Evolutionary conservation across 2,329 filamentous ascomycete species (phyloP), one percentile per base, ranked within the genome.

Genomic region (Simplicillium sp.): DNA sequence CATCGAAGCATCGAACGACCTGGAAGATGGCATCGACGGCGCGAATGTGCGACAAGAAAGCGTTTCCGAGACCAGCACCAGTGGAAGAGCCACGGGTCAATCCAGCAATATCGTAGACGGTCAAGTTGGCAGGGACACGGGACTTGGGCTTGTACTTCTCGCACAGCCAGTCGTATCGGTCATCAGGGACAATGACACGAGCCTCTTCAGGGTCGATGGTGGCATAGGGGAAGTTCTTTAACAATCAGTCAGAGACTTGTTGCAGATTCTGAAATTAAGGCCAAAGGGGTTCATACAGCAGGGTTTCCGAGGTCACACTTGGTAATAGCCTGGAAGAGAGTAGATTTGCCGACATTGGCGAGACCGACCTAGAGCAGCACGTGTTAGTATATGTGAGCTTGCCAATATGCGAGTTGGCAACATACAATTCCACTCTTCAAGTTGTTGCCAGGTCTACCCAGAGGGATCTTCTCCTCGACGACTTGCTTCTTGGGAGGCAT

Each of bases 161-260:
- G 65, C 82, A 85, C 39, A 98, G 76, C 89, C 88, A 96, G 71
- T 97, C 88, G 67, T 86, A 98, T 47, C 92, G 84, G 48, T 86
- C 87, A 69, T 98, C 92, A 36, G 92, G 94, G 29, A 98, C 92
- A 55, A 98, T 80, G 66, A 98, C 92, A 55, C 90, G 87, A 49
- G 92, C 87, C 71, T 98, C 92, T 73, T 98, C 94, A 37, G 92
- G 92, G 54, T 98, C 89, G 66, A 98, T 98, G 57, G 92, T 98
- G 60, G 92, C 92, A 73, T 94, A 98, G 42, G 92, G 92, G 64
- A 97, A 98, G 72, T 98, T 98, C 82, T 87, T 60, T 25, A 31
- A 25, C 20, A 25, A 25, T 25, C 20, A 25, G 20, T 25, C 20
- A 25, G 20, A 25, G 20, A 25, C 20, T 25, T 25, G 20, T 25